These are phyloP conservation scores for Syzygium grande DNA, from an alignment of 345 rosid genomes.

Conservation along the genomic window DNA sequence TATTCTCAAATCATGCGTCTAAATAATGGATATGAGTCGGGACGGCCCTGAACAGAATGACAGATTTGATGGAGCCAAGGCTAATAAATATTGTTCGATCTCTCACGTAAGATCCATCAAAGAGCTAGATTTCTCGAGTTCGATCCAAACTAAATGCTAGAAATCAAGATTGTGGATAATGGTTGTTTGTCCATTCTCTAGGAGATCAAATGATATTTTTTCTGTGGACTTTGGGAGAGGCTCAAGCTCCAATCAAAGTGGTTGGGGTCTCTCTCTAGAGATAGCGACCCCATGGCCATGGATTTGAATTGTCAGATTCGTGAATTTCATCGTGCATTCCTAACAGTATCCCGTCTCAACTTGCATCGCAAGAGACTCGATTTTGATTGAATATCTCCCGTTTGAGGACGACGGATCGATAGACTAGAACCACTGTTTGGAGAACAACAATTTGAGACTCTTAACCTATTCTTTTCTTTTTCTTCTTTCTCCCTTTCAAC, in stretches of 20 bases:
- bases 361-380: not conserved
- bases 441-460: not conserved
- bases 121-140: not conserved
- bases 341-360: not conserved
- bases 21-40: not conserved
- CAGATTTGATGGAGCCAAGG: not conserved
- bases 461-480: not conserved
- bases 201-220: not conserved
- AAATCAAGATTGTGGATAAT: not conserved
- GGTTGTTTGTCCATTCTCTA: not conserved
- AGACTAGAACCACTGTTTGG: not conserved
- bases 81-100: not conserved
- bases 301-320: not conserved
- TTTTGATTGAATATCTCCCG: not conserved
- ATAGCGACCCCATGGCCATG: not conserved
- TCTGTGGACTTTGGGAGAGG: not conserved
- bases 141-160: not conserved
- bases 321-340: not conserved
- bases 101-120: rapidly evolving
- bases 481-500: not conserved
- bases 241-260: not conserved
- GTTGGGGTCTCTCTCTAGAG: not conserved
- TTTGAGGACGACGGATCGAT: not conserved
- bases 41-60: rapidly evolving
- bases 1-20: not conserved